Conservation (phyloP, 352 stramenopile genomes). For the Globisporangium middletonii region DNA sequence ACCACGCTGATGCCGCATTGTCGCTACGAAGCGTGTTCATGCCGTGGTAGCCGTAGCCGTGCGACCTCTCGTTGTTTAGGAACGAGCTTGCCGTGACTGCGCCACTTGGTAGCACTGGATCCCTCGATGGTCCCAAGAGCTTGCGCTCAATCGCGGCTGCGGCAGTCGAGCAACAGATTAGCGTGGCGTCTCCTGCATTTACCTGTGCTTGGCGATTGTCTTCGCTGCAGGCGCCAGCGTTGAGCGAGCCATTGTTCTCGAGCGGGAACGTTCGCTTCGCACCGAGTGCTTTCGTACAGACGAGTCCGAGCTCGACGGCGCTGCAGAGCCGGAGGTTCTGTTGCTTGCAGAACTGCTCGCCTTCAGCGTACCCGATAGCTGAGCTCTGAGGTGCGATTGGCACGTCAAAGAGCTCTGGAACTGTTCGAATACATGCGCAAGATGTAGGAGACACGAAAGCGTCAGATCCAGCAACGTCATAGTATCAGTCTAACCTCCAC, state of each 20-base stretch:
- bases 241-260: conserved; percentile 1
- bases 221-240: not conserved
- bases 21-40: conserved; percentile 25
- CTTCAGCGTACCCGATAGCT: conserved; percentile 1
- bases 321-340: conserved; percentile 32
- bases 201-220: conserved; percentile 13
- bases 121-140: not conserved
- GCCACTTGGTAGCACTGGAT: not conserved
- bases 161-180: conserved; percentile 33
- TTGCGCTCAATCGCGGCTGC: not conserved
- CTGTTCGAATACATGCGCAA: not conserved
- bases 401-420: not conserved
- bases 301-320: conserved; percentile 27
- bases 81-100: conserved; percentile 21
- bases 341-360: conserved; percentile 17
- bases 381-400: not conserved
- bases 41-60: conserved; percentile 41
- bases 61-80: conserved; percentile 21
- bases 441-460: too few relatives aligned
- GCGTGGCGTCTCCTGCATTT: conserved; percentile 17
- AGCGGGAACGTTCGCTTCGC: not conserved
- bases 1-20: conserved; percentile 27
- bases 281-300: conserved; percentile 16
- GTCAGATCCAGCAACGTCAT: not conserved
- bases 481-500: not conserved